Conservation (phyloP, 148 eudicot species). For the Nepenthes gracilis region DNA sequence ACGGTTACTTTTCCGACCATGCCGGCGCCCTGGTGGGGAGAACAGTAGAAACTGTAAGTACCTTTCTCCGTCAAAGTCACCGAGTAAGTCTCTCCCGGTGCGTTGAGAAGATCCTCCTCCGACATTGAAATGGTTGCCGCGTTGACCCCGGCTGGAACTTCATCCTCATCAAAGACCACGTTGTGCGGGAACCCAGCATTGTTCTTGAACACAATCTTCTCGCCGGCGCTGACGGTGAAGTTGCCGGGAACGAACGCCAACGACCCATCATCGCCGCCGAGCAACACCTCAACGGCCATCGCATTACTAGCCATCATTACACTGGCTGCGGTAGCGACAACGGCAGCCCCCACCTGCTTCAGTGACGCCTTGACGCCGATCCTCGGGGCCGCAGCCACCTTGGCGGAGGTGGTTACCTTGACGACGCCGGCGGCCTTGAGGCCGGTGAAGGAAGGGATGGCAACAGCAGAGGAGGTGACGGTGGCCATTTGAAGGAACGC, state of each 20-base stretch:
- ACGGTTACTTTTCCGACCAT: slow-evolving; percentile 90
- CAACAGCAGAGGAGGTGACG: slow-evolving; percentile 52
- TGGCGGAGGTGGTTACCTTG: slow-evolving; percentile 15
- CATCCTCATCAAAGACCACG: slow-evolving; percentile 83
- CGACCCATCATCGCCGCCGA: slow-evolving; percentile 55
- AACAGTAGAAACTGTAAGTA: slow-evolving; percentile 67
- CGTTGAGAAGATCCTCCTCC: slow-evolving; percentile 65
- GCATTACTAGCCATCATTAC: slow-evolving; percentile 68
- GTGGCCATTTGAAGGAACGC: slow-evolving; percentile 40
- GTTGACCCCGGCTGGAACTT: slow-evolving; percentile 64
- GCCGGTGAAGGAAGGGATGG: slow-evolving; percentile 77
- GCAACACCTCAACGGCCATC: slow-evolving; percentile 52
- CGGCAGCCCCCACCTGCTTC: slow-evolving; percentile 43
- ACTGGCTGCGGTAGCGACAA: slow-evolving; percentile 55
- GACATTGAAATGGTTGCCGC: slow-evolving; percentile 58
- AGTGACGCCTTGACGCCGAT: slow-evolving; percentile 55
- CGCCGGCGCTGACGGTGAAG: slow-evolving; percentile 51
- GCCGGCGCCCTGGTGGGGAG: slow-evolving; percentile 98
- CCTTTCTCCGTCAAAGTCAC: slow-evolving; percentile 80
- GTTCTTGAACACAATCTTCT: slow-evolving; percentile 54
- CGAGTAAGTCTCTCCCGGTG: slow-evolving; percentile 47
- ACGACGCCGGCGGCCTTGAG: slow-evolving; percentile 33
- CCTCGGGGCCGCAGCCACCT: slow-evolving; percentile 17
- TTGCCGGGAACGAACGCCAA: slow-evolving; percentile 48
- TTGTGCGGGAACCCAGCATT: slow-evolving; percentile 97